Percentiles rank a stretch among this genome's conserved stretches.
Conservation (phyloP, 805 yeast genomes). For the Maudiozyma turicensis region DNA sequence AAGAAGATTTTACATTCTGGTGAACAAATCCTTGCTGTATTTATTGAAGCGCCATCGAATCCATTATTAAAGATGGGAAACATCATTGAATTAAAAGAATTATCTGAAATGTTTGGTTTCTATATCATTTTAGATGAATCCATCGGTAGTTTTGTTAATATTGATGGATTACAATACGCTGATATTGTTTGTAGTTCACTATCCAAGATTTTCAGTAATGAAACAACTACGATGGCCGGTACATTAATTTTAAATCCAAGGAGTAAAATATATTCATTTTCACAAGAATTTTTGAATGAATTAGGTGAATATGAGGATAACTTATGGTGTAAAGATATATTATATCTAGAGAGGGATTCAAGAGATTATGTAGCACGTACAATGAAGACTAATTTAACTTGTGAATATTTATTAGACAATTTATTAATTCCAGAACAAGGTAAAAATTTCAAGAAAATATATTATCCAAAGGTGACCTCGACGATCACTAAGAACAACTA, state of each 20-base stretch:
- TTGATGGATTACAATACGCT: constrained; percentile 70
- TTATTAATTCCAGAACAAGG: constrained; percentile 37
- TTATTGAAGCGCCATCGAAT: constrained; percentile 91
- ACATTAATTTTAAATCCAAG: constrained; percentile 68
- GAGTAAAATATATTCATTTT: constrained; percentile 42
- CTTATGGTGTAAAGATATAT: constrained; percentile 86
- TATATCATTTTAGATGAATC: constrained; percentile 89
- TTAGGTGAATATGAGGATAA: constrained; percentile 55
- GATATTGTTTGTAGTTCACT: constrained; percentile 82
- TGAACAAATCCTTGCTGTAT: constrained; percentile 61
- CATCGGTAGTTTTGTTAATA: constrained; percentile 80
- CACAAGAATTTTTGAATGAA: constrained; percentile 29
- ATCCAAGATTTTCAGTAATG: constrained; percentile 90
- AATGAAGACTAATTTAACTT: constrained; percentile 41
- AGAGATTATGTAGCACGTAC: constrained; percentile 73
- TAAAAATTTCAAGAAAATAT: constrained; percentile 49
- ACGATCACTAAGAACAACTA: constrained; percentile 50
- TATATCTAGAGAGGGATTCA: constrained; percentile 84
- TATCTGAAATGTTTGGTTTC: constrained; percentile 64
- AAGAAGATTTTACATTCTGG: constrained; percentile 54
- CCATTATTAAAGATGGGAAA: constrained; percentile 87
- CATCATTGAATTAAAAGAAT: constrained; percentile 47
- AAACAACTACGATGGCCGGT: constrained; percentile 86
- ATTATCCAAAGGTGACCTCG: constrained; percentile 52
- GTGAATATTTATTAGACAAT: constrained; percentile 42